Conservation (phyloP, 495 filamentous ascomycete genomes). For the Talaromyces thailandensis region DNA sequence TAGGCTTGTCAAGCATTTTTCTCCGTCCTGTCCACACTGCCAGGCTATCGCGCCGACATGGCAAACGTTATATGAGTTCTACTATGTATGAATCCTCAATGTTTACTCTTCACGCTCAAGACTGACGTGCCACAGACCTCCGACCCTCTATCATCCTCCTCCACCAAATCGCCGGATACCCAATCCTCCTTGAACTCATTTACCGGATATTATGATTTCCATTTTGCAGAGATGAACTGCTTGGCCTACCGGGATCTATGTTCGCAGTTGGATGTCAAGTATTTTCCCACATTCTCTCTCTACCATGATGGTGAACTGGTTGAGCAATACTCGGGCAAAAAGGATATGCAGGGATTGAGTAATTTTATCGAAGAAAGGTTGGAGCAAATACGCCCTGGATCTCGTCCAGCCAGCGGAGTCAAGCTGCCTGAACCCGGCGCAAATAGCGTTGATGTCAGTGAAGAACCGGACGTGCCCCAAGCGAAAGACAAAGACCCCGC, state of each 20-base stretch:
- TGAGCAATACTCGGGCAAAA: conserved; percentile 50
- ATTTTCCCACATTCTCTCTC: conserved; percentile 68
- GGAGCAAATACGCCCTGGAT: conserved; percentile 70
- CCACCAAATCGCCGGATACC: conserved; percentile 31
- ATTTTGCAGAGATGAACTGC: conserved; percentile 82
- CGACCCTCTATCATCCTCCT: conserved; percentile 47
- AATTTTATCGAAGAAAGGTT: conserved; percentile 67
- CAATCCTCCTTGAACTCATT: conserved; percentile 53
- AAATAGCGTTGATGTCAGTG: conserved; percentile 33
- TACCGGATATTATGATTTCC: conserved; percentile 75
- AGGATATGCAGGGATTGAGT: conserved; percentile 52
- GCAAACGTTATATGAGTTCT: conserved; percentile 92
- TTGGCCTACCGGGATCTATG: conserved; percentile 70
- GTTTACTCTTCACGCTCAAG: not conserved
- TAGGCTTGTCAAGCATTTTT: conserved; percentile 72
- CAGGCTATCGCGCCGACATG: conserved; percentile 69
- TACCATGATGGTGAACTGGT: conserved; percentile 71
- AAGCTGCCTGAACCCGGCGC: conserved; percentile 54
- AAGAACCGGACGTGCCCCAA: conserved; percentile 34
- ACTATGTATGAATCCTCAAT: conserved; percentile 46
- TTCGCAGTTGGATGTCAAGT: conserved; percentile 47
- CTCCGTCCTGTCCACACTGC: conserved; percentile 75
- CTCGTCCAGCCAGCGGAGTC: conserved; percentile 54
- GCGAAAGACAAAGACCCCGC: conserved; percentile 42
- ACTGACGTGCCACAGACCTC: conserved; percentile 50